Evolutionary conservation across 106 monocot species (phyloP).

Genomic region (Dioscorea zingiberensis): DNA sequence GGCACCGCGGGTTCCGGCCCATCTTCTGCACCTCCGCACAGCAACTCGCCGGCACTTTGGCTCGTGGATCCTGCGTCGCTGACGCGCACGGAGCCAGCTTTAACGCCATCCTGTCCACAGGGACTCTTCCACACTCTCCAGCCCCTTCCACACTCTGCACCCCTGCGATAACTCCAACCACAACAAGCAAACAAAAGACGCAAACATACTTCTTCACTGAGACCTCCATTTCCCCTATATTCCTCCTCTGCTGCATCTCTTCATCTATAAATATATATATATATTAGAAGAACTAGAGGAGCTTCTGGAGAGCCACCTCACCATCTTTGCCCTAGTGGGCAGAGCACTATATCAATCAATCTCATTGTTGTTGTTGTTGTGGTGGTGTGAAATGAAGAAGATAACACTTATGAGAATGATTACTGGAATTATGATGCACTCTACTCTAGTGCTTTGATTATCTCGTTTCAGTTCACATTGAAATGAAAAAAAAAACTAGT

Average conservation of each 20-base stretch:
- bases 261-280: not conserved
- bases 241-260: not conserved
- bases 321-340: not conserved
- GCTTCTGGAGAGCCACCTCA: too few species aligned
- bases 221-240: constrained; percentile 8
- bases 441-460: too few species aligned
- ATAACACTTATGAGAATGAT: too few species aligned
- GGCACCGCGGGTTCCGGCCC: constrained; percentile 54
- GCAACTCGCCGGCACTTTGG: constrained; percentile 24
- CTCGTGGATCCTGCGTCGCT: constrained; percentile 34
- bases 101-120: constrained; percentile 42
- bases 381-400: too few species aligned
- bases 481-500: too few species aligned
- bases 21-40: constrained; percentile 39
- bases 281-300: not conserved
- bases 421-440: too few species aligned
- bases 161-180: constrained; percentile 4
- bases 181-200: constrained; percentile 15
- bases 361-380: too few species aligned
- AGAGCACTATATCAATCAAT: not conserved
- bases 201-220: constrained; percentile 10
- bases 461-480: too few species aligned
- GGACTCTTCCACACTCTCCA: constrained; percentile 55
- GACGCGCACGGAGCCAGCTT: constrained; percentile 42
- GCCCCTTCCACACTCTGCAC: constrained; percentile 23